A percentile compares a stretch with the other conserved stretches of the same genome.
Conservation (phyloP, 73 alveolate genomes). For the Paramecium tetraurelia region DNA sequence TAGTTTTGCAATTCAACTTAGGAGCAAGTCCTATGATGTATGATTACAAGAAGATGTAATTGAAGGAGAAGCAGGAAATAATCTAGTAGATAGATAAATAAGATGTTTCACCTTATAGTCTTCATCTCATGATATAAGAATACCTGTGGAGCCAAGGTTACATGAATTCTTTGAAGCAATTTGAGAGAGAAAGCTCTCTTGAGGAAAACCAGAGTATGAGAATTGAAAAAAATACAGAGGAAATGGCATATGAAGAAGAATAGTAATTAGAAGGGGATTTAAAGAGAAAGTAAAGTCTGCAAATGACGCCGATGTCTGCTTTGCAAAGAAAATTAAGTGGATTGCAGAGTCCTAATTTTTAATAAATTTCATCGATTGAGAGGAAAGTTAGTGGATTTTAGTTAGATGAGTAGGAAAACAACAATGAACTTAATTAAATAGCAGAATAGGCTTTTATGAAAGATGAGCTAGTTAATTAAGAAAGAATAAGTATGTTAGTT, state of each 20-base stretch:
- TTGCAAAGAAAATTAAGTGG: constrained; percentile 40
- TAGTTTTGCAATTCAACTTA: background rate
- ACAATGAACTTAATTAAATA: background rate
- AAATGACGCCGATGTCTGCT: constrained; percentile 32
- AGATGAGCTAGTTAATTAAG: background rate
- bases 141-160: constrained; percentile 48
- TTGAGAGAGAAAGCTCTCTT: constrained; percentile 13
- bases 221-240: background rate
- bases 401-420: background rate
- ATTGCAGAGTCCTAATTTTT: constrained; percentile 2
- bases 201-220: background rate
- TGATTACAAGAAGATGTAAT: background rate
- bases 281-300: background rate
- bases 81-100: background rate
- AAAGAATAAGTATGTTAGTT: background rate
- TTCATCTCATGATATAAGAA: background rate
- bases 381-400: constrained; percentile 14
- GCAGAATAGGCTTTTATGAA: constrained; percentile 25
- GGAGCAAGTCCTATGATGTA: background rate
- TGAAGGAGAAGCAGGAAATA: background rate
- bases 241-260: background rate
- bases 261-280: background rate
- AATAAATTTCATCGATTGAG: background rate
- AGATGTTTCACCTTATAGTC: background rate
- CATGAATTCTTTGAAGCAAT: background rate